Evolutionary conservation across 1,284 basidiomycete species (phyloP).

Genomic region (Ceratobasidium sp.): DNA sequence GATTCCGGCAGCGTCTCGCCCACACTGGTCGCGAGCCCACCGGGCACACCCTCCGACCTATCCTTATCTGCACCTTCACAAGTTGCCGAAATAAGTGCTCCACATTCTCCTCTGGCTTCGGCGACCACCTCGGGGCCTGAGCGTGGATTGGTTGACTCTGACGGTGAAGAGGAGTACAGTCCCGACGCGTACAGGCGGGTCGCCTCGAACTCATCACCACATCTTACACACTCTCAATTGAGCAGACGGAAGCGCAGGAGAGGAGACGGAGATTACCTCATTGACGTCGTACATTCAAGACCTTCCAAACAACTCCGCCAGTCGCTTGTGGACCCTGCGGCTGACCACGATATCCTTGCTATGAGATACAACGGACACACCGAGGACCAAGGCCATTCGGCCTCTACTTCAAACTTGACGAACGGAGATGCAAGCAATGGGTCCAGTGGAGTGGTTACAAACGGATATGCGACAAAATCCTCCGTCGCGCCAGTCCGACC

Average conservation of each 20-base stretch:
- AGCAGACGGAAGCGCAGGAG: constrained; percentile 24
- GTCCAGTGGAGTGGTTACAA: constrained; percentile 22
- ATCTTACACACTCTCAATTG: neutral
- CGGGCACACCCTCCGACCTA: constrained; percentile 37
- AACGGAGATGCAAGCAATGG: constrained; percentile 28
- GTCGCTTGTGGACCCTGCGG: constrained; percentile 29
- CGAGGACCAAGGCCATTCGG: constrained; percentile 2
- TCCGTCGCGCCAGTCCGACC: constrained; percentile 56
- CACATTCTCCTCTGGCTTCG: constrained; percentile 1
- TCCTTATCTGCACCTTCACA: constrained; percentile 1
- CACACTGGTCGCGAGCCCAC: constrained; percentile 41
- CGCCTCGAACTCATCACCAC: neutral
- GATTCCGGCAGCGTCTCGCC: constrained; percentile 44
- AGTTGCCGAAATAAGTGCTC: constrained; percentile 28
- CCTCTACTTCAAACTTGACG: constrained; percentile 15
- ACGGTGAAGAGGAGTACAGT: constrained; percentile 6
- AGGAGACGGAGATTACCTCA: constrained; percentile 26
- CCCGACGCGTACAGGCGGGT: neutral
- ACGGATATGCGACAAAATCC: constrained; percentile 20
- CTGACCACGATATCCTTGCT: constrained; percentile 34
- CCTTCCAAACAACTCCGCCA: constrained; percentile 28
- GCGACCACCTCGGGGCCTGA: constrained; percentile 7
- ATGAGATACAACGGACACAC: constrained; percentile 36
- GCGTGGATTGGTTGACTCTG: constrained; percentile 20
- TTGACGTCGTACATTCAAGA: constrained; percentile 23